These are phyloP conservation scores for Mercurialis annua DNA, from an alignment of 345 rosid species.

Conservation along the genomic window DNA sequence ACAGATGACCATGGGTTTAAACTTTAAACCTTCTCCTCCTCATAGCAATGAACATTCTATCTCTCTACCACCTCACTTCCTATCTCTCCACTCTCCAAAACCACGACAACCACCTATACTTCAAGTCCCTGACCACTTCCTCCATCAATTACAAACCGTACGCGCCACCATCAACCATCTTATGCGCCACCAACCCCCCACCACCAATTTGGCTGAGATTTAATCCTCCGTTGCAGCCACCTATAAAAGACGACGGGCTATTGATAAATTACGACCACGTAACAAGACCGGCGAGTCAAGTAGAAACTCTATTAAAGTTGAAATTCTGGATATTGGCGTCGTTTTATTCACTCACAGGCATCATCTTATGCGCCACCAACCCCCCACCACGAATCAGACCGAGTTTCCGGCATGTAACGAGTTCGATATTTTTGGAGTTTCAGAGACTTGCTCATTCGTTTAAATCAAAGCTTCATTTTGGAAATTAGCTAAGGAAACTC, in stretches of 20 bases:
- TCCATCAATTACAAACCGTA: conserved; percentile 76
- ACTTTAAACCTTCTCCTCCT: conserved; percentile 71
- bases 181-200: conserved; percentile 61
- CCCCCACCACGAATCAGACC: conserved; percentile 49
- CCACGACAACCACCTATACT: conserved; percentile 33
- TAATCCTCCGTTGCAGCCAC: conserved; percentile 89
- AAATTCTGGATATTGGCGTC: too few species aligned
- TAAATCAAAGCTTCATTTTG: too few species aligned
- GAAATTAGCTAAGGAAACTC: too few species aligned
- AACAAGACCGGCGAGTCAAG: too few species aligned
- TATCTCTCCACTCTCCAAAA: conserved; percentile 51
- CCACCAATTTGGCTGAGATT: conserved; percentile 65
- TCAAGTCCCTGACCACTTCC: conserved; percentile 72
- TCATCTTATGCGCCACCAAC: conserved; percentile 81
- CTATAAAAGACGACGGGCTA: too few species aligned
- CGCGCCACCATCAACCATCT: conserved; percentile 95
- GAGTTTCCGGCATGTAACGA: too few species aligned
- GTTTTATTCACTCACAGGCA: too few species aligned
- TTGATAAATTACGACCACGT: too few species aligned
- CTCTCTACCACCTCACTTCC: conserved; percentile 93
- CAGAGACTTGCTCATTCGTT: too few species aligned
- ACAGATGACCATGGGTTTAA: conserved; percentile 95
- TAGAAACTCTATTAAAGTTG: too few species aligned
- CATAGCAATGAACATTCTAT: conserved; percentile 87
- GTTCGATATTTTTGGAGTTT: too few species aligned